Evolutionary conservation across 2,329 filamentous ascomycete genomes (phyloP).

Genomic region (Xylariaceae sp.): DNA sequence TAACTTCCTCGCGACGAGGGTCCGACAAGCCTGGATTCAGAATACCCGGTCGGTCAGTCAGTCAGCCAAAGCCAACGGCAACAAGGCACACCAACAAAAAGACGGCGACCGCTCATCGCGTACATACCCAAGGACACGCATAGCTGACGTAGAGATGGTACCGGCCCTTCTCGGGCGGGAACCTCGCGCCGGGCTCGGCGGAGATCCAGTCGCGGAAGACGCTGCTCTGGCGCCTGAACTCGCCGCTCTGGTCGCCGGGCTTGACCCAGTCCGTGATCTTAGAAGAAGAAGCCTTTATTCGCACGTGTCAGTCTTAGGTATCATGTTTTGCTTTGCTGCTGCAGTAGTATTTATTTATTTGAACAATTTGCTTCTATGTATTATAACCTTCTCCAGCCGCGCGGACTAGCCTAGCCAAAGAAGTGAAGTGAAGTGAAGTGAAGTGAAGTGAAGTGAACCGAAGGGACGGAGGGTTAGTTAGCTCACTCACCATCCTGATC

Average conservation of each 20-base stretch:
- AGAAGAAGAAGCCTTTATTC: background rate
- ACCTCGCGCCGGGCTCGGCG: slow-evolving; percentile 69
- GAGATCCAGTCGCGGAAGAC: slow-evolving; percentile 83
- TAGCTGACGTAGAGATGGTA: slow-evolving; percentile 97
- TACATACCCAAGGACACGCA: slow-evolving; percentile 89
- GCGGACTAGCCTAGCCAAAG: too few species aligned
- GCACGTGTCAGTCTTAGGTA: too few species aligned
- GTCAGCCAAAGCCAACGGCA: background rate
- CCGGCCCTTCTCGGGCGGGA: slow-evolving; percentile 81
- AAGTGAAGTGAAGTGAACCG: background rate
- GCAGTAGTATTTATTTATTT: too few species aligned
- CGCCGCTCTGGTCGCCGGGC: slow-evolving; percentile 75
- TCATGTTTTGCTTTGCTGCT: too few species aligned
- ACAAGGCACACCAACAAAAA: background rate
- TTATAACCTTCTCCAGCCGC: too few species aligned
- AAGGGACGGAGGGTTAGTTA: too few species aligned
- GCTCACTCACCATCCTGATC: slow-evolving; percentile 30
- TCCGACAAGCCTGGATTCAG: slow-evolving; percentile 66
- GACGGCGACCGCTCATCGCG: slow-evolving; percentile 28
- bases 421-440: background rate
- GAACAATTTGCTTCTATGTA: too few species aligned
- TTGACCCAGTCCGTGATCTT: slow-evolving; percentile 85
- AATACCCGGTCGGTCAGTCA: background rate
- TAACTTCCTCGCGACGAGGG: slow-evolving; percentile 83
- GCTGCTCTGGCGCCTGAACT: slow-evolving; percentile 88